A percentile compares a stretch with the other conserved stretches of the same genome.
These are phyloP conservation scores for Raffaelea ambrosiae DNA, from an alignment of 2,329 filamentous ascomycete genomes.

Conservation along the genomic window DNA sequence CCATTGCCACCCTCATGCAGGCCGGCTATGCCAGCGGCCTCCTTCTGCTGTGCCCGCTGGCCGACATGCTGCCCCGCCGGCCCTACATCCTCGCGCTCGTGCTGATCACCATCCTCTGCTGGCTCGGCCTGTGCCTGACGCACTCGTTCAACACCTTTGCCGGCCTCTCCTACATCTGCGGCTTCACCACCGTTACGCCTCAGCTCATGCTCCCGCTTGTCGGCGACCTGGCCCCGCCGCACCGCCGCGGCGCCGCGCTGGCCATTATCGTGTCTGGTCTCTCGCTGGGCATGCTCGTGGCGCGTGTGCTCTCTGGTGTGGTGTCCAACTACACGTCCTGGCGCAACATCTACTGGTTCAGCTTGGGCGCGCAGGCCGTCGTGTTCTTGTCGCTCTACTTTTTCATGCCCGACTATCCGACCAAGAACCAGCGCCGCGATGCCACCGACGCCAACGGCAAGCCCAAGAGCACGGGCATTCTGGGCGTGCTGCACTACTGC, in stretches of 20 bases:
- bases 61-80: conserved; percentile 59
- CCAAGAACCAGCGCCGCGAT: conserved; percentile 53
- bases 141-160: conserved; percentile 55
- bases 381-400: conserved; percentile 58
- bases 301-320: conserved; percentile 66
- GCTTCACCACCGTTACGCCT: conserved; percentile 73
- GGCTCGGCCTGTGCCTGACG: conserved; percentile 66
- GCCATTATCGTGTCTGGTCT: conserved; percentile 69
- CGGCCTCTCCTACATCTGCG: conserved; percentile 62
- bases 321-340: conserved; percentile 66
- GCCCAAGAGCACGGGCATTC: background rate
- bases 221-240: conserved; percentile 64
- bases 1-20: conserved; percentile 68
- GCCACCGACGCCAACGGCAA: background rate
- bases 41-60: conserved; percentile 66
- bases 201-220: conserved; percentile 74
- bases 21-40: conserved; percentile 70
- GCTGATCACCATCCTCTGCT: conserved; percentile 59
- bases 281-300: conserved; percentile 66
- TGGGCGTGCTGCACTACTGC: conserved; percentile 46
- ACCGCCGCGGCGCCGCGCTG: conserved; percentile 59
- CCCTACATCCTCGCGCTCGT: conserved; percentile 62
- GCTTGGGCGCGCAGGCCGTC: conserved; percentile 60
- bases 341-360: conserved; percentile 73
- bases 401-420: conserved; percentile 75